phyloP scores from a whole-genome alignment of 441 rosid genomes.

The Melastoma candidum region DNA sequence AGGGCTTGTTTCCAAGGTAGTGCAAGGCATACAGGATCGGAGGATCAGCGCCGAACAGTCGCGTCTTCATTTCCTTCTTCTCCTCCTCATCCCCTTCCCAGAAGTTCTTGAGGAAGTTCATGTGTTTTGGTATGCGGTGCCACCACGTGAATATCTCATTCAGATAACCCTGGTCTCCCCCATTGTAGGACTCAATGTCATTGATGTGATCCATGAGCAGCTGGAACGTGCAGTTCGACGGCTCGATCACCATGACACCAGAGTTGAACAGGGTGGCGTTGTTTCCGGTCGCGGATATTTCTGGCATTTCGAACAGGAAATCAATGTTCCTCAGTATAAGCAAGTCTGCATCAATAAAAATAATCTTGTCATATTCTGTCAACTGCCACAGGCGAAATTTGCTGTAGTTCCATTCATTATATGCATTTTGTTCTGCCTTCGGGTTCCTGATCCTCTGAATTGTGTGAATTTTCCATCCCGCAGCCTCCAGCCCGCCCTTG shows the following conservation, averaged over 20 bases:
- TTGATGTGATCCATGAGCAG: constrained; percentile 13
- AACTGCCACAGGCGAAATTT: constrained; percentile 17
- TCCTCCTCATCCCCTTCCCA: constrained; percentile 12
- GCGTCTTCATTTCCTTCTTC: constrained; percentile 2
- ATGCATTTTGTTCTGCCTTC: constrained; percentile 1
- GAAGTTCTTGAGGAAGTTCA: constrained; percentile 16
- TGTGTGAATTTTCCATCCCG: constrained; percentile 11
- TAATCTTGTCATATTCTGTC: constrained; percentile 15
- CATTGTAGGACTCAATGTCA: constrained; percentile 11
- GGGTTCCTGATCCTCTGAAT: constrained; percentile 14
- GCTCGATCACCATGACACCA: constrained; percentile 14
- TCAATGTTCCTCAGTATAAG: constrained; percentile 10
- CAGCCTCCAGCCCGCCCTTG: constrained; percentile 5
- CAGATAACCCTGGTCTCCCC: constrained; percentile 8
- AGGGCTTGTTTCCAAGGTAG: constrained; percentile 12
- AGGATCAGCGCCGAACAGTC: constrained; percentile 3
- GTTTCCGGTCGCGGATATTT: constrained; percentile 11
- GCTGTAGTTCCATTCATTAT: constrained; percentile 16
- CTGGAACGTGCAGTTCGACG: constrained; percentile 11
- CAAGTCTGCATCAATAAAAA: constrained; percentile 11
- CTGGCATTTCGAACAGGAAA: constrained; percentile 14
- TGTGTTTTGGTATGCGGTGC: constrained; percentile 9
- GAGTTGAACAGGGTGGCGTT: constrained; percentile 11
- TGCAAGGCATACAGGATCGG: constrained; percentile 5
- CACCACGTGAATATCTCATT: constrained; percentile 15